Percentiles rank a stretch among this genome's conserved stretches.
phyloP scores from a whole-genome alignment of 352 stramenopile species.

The Pelagophyceae sp. region DNA sequence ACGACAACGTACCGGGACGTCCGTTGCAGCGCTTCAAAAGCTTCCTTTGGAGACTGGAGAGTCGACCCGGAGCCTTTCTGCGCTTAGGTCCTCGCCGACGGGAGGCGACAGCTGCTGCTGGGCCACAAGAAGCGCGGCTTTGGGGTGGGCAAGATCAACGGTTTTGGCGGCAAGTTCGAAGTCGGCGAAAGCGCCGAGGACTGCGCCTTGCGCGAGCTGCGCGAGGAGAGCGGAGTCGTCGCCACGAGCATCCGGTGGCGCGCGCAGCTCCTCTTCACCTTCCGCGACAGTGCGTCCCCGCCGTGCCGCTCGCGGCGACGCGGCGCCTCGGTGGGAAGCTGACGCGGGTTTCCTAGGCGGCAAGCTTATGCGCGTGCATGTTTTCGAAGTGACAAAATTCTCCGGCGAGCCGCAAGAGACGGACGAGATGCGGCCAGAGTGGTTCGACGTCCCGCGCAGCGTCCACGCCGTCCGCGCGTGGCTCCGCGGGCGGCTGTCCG shows the following conservation, averaged over 20 bases:
- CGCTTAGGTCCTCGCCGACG: no score
- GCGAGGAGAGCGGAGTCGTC: slow-evolving; percentile 55
- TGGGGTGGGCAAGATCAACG: slow-evolving; percentile 38
- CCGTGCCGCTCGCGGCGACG: no score
- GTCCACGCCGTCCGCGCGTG: no score
- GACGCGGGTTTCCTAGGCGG: no score
- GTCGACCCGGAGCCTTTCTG: no score
- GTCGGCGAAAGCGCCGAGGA: slow-evolving; percentile 43
- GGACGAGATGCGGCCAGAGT: slow-evolving; percentile 73
- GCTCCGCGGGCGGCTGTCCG: no score
- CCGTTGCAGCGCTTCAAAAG: no score
- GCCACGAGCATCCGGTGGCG: slow-evolving; percentile 28
- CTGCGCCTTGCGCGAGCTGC: slow-evolving; percentile 39
- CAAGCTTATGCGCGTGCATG: slow-evolving; percentile 65
- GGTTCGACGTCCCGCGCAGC: slow-evolving; percentile 59
- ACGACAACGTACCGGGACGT: no score
- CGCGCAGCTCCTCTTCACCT: slow-evolving; percentile 45
- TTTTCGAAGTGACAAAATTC: slow-evolving; percentile 60
- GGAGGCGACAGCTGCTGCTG: slow-evolving; percentile 49
- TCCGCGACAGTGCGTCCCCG: no score
- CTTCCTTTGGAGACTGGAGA: no score
- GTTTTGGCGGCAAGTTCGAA: slow-evolving; percentile 78
- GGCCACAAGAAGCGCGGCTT: slow-evolving; percentile 79
- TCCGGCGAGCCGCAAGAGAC: slow-evolving; percentile 60
- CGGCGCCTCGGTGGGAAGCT: no score